A percentile compares a stretch with the other conserved stretches of the same genome.
These are phyloP conservation scores for Litchi chinensis DNA, from an alignment of 345 rosid genomes.

Conservation along the genomic window DNA sequence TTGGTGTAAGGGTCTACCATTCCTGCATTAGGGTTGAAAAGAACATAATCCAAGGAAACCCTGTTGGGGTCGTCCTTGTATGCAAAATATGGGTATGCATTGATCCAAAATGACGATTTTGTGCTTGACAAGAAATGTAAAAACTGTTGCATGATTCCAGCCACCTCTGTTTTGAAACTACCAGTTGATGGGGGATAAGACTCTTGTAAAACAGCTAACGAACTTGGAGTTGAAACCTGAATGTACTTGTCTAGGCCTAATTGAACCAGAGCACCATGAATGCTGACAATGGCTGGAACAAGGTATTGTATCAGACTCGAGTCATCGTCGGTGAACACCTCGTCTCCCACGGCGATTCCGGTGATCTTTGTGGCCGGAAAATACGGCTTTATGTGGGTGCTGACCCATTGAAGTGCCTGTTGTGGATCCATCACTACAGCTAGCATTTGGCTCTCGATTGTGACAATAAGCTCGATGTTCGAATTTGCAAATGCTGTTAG, in stretches of 20 bases:
- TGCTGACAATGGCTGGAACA: constrained; percentile 78
- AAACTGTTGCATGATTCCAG: constrained; percentile 57
- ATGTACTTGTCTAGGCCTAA: constrained; percentile 67
- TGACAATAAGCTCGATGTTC: constrained; percentile 71
- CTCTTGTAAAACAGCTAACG: constrained; percentile 66
- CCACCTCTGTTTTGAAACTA: constrained; percentile 58
- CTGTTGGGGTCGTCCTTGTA: constrained; percentile 69
- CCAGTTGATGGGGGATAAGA: constrained; percentile 96
- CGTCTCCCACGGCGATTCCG: constrained; percentile 79
- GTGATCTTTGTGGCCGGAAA: constrained; percentile 66
- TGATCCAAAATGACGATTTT: constrained; percentile 83
- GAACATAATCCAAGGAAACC: constrained; percentile 75
- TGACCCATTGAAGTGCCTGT: constrained; percentile 84
- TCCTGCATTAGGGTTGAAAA: constrained; percentile 77
- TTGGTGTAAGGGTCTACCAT: constrained; percentile 82
- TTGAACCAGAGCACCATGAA: constrained; percentile 73
- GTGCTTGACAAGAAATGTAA: constrained; percentile 58
- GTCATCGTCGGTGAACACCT: constrained; percentile 61
- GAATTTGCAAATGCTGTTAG: constrained; percentile 76
- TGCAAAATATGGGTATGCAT: constrained; percentile 95
- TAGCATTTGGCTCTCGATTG: constrained; percentile 75
- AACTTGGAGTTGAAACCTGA: constrained; percentile 74
- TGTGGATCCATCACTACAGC: constrained; percentile 59
- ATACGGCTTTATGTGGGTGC: constrained; percentile 66
- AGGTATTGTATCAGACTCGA: constrained; percentile 51